A percentile compares a stretch with the other conserved stretches of the same genome.
phyloP scores from a whole-genome alignment of 73 alveolate genomes.

The Effrenium voratum region DNA sequence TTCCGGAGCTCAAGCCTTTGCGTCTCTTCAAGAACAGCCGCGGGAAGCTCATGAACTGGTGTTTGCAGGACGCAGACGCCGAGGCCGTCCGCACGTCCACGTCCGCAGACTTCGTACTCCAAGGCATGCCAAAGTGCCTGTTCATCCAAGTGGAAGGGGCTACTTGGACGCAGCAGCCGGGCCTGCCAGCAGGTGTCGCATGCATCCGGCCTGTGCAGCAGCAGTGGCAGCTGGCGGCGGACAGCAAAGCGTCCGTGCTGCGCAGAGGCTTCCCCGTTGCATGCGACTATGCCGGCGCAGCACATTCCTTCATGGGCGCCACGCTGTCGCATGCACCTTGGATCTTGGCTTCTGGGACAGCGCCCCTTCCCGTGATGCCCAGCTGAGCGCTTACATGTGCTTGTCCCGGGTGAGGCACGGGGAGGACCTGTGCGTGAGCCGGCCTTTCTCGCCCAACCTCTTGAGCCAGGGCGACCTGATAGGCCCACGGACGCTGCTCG shows the following conservation, averaged over 20 bases:
- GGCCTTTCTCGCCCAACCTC: slow-evolving; percentile 11
- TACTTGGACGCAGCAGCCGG: neutral
- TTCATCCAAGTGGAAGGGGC: neutral
- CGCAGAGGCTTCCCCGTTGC: neutral
- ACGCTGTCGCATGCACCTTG: slow-evolving; percentile 1
- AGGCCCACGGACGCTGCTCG: neutral
- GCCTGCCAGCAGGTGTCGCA: neutral
- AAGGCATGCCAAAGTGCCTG: neutral
- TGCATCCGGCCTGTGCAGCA: neutral
- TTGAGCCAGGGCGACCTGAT: neutral
- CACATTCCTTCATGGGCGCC: neutral
- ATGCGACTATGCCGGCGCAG: neutral
- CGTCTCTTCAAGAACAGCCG: neutral
- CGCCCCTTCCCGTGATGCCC: neutral
- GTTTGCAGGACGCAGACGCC: neutral
- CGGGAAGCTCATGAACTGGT: neutral
- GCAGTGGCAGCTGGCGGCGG: neutral
- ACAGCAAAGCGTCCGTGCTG: neutral
- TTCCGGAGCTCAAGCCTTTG: neutral
- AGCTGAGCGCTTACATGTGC: slow-evolving; percentile 9
- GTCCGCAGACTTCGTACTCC: neutral
- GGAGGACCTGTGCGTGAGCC: neutral
- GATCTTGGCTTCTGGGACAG: slow-evolving; percentile 4
- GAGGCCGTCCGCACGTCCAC: neutral
- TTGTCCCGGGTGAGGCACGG: neutral